These are phyloP conservation scores for Paxillus rubicundulus DNA, from an alignment of 768 basidiomycete genomes.

Conservation along the genomic window DNA sequence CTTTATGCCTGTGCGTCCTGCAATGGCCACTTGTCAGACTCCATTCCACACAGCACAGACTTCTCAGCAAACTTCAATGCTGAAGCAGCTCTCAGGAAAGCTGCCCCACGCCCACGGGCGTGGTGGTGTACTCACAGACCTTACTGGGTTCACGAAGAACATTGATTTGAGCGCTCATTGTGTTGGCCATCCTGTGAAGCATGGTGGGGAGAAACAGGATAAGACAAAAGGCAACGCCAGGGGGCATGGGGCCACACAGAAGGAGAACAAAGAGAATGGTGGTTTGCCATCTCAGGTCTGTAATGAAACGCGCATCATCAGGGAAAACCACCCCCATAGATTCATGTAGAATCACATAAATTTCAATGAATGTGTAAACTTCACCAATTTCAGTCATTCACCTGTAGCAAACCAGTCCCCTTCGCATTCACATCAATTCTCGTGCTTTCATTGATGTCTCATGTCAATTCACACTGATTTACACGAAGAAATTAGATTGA, in stretches of 20 bases:
- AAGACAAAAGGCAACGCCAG: constrained; percentile 23
- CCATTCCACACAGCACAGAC: constrained; percentile 15
- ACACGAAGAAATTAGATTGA: too few relatives aligned
- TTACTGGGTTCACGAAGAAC: constrained; percentile 37
- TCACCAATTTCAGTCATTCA: too few relatives aligned
- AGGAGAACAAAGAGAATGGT: constrained; percentile 31
- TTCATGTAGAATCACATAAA: too few relatives aligned
- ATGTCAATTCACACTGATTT: too few relatives aligned
- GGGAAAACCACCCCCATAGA: too few relatives aligned
- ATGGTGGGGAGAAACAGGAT: constrained; percentile 28
- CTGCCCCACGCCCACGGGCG: constrained; percentile 26
- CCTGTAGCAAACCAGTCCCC: too few relatives aligned
- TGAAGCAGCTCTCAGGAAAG: constrained; percentile 27
- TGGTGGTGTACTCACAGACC: constrained; percentile 38
- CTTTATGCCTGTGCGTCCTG: background rate
- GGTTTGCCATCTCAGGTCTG: constrained; percentile 2
- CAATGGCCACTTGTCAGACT: constrained; percentile 25
- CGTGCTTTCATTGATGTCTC: too few relatives aligned
- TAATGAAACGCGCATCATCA: constrained; percentile 8
- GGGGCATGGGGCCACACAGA: constrained; percentile 10
- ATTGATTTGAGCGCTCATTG: constrained; percentile 31
- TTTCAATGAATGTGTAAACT: too few relatives aligned
- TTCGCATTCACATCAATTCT: too few relatives aligned
- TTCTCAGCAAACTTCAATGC: constrained; percentile 2
- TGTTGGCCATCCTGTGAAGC: constrained; percentile 18